A percentile compares a stretch with the other conserved stretches of the same genome.
phyloP scores from a whole-genome alignment of 495 filamentous ascomycete species.

The Hamigera avellanea region DNA sequence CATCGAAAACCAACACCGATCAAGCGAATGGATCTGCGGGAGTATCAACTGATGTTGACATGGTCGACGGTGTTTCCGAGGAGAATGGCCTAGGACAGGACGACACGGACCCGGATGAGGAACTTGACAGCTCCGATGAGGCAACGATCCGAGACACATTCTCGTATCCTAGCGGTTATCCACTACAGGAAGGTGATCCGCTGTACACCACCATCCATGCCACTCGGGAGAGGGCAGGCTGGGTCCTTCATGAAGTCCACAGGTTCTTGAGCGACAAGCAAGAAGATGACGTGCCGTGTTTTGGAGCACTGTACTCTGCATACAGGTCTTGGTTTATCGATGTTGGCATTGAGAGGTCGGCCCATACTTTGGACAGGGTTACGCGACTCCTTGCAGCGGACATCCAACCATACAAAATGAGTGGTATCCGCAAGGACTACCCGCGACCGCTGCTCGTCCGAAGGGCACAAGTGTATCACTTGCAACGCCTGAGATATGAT shows the following conservation, averaged over 20 bases:
- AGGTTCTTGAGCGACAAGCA: slow-evolving; percentile 71
- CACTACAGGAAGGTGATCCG: slow-evolving; percentile 49
- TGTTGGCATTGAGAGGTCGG: slow-evolving; percentile 89
- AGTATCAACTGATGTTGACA: slow-evolving; percentile 27
- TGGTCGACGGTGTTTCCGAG: slow-evolving; percentile 18
- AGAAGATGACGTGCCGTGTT: slow-evolving; percentile 92
- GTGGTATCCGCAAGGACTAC: slow-evolving; percentile 82
- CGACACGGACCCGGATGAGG: slow-evolving; percentile 50
- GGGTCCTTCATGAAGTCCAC: slow-evolving; percentile 71
- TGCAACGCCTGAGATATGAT: slow-evolving; percentile 88
- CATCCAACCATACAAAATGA: slow-evolving; percentile 85
- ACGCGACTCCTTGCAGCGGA: slow-evolving; percentile 72
- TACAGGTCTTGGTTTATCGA: slow-evolving; percentile 97
- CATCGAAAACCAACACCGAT: slow-evolving; percentile 30
- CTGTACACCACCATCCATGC: slow-evolving; percentile 67
- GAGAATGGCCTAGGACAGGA: slow-evolving; percentile 27
- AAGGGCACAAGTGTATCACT: slow-evolving; percentile 85
- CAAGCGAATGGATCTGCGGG: slow-evolving; percentile 10
- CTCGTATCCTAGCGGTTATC: slow-evolving; percentile 76
- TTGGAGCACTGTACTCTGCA: slow-evolving; percentile 81
- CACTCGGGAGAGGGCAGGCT: slow-evolving; percentile 68
- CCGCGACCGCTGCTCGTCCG: slow-evolving; percentile 80
- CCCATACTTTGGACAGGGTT: slow-evolving; percentile 83
- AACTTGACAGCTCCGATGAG: slow-evolving; percentile 63
- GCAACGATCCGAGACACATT: slow-evolving; percentile 72